Conservation (phyloP, 2,329 filamentous ascomycete species). For the Fusarium caatingaense region DNA sequence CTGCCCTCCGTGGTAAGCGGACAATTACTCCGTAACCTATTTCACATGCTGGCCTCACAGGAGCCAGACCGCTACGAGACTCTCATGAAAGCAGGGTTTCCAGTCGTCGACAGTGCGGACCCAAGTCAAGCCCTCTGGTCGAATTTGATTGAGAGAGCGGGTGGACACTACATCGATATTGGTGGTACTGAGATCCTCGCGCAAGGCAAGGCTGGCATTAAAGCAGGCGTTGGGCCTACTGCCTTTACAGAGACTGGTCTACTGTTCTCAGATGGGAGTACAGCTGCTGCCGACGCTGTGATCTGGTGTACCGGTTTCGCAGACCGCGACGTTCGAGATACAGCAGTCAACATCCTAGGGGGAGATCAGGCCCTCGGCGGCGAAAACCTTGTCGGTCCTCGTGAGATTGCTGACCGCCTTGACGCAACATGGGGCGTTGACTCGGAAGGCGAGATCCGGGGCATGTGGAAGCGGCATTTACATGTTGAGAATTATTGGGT, state of each 20-base stretch:
- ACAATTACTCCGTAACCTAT: constrained; percentile 12
- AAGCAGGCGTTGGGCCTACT: constrained; percentile 7
- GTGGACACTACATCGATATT: constrained; percentile 27
- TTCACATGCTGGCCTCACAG: constrained; percentile 10
- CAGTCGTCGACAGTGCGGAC: constrained; percentile 11
- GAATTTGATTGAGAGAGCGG: constrained; percentile 24
- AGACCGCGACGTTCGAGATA: constrained; percentile 11
- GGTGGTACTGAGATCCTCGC: constrained; percentile 17
- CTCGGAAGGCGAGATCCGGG: constrained; percentile 28
- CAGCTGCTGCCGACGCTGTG: constrained; percentile 5
- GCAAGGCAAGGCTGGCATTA: constrained; percentile 9
- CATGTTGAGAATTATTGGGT: constrained; percentile 33
- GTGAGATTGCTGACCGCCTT: constrained; percentile 2
- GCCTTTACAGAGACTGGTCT: constrained; percentile 13
- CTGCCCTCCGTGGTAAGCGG: constrained; percentile 9
- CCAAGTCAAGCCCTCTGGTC: not conserved
- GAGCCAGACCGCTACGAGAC: constrained; percentile 23
- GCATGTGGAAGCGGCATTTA: constrained; percentile 37
- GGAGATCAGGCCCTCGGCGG: accelerated
- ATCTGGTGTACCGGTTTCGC: constrained; percentile 34
- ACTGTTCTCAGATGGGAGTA: constrained; percentile 19
- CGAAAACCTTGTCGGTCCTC: not conserved
- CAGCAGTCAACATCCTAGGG: constrained; percentile 3
- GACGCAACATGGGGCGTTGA: constrained; percentile 33
- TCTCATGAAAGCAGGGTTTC: constrained; percentile 12